These are phyloP conservation scores for Xerocomus nothofagi DNA, from an alignment of 1,284 basidiomycete species.

Conservation along the genomic window DNA sequence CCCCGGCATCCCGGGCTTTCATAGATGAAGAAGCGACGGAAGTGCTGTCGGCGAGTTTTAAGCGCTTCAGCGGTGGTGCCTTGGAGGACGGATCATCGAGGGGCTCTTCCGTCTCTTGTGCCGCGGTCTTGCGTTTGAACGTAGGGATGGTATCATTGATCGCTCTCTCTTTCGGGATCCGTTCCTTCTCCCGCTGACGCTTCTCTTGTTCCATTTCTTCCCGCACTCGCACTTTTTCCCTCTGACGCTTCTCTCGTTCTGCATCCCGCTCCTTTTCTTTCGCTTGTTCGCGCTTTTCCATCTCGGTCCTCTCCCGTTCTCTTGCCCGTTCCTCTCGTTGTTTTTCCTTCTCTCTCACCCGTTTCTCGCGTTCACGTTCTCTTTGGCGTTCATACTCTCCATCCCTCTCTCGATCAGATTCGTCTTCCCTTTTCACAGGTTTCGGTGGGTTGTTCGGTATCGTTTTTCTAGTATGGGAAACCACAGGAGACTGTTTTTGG, in stretches of 20 bases:
- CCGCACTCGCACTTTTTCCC: conserved; percentile 26
- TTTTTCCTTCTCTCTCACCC: conserved; percentile 21
- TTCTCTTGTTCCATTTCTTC: conserved; percentile 28
- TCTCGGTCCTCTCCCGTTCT: conserved; percentile 26
- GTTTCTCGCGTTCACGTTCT: conserved; percentile 27
- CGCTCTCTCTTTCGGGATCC: conserved; percentile 21
- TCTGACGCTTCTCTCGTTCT: conserved; percentile 28
- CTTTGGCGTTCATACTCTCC: conserved; percentile 20
- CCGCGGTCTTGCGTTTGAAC: conserved; percentile 40
- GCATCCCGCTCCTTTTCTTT: conserved; percentile 22
- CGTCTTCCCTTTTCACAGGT: conserved; percentile 25
- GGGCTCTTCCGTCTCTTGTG: conserved; percentile 28
- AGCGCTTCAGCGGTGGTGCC: conserved; percentile 38
- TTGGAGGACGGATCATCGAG: conserved; percentile 22
- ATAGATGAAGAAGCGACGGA: conserved; percentile 14
- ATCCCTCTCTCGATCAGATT: conserved; percentile 32
- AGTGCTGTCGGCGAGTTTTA: conserved; percentile 39
- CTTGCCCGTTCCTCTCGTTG: conserved; percentile 22
- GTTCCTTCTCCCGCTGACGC: conserved; percentile 30
- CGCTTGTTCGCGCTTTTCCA: conserved; percentile 27
- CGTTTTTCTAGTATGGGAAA: conserved; percentile 29
- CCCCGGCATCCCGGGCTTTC: conserved; percentile 28
- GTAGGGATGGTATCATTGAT: conserved; percentile 4
- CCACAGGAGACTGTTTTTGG: conserved; percentile 30
- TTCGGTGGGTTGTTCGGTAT: conserved; percentile 24